Evolutionary conservation across 2,329 filamentous ascomycete species (phyloP).

Genomic region (Penicillium sp.): DNA sequence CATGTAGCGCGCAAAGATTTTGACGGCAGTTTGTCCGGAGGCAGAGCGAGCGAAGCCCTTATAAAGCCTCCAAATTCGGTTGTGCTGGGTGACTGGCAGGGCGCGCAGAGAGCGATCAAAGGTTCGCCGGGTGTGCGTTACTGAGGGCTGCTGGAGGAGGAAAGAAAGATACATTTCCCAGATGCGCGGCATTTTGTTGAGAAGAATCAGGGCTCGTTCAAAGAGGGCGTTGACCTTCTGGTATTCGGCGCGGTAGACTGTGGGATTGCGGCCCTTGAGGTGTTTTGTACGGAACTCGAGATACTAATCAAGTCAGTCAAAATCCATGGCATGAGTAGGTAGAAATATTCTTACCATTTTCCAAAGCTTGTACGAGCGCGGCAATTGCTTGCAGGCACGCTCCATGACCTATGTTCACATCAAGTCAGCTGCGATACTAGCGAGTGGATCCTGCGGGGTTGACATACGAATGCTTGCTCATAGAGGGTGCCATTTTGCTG

Average conservation of each 20-base stretch:
- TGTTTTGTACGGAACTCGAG: conserved; percentile 81
- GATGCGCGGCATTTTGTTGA: conserved; percentile 98
- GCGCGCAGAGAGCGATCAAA: conserved; percentile 93
- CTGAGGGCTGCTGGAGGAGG: conserved; percentile 84
- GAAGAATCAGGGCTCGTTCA: conserved; percentile 84
- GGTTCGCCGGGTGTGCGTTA: conserved; percentile 80
- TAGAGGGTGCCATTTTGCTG: conserved; percentile 78
- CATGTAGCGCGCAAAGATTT: conserved; percentile 94
- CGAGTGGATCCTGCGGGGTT: background rate
- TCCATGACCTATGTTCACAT: conserved; percentile 66
- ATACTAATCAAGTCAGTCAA: conserved; percentile 59
- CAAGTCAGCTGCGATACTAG: conserved; percentile 8
- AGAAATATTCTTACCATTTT: conserved; percentile 67
- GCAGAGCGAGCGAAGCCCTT: conserved; percentile 88
- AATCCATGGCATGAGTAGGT: background rate
- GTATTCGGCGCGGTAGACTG: conserved; percentile 76
- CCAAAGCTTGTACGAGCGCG: conserved; percentile 97
- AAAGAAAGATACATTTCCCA: conserved; percentile 98
- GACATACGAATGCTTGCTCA: conserved; percentile 75
- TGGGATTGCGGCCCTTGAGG: conserved; percentile 78
- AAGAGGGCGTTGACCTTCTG: conserved; percentile 94
- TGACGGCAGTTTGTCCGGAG: conserved; percentile 85
- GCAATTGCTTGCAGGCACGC: conserved; percentile 83
- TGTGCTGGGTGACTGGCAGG: conserved; percentile 91
- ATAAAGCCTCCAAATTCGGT: conserved; percentile 92